Evolutionary conservation across 257 asterid species (phyloP), one percentile per base, ranked within the genome.

Genomic region (Petunia secreta): DNA sequence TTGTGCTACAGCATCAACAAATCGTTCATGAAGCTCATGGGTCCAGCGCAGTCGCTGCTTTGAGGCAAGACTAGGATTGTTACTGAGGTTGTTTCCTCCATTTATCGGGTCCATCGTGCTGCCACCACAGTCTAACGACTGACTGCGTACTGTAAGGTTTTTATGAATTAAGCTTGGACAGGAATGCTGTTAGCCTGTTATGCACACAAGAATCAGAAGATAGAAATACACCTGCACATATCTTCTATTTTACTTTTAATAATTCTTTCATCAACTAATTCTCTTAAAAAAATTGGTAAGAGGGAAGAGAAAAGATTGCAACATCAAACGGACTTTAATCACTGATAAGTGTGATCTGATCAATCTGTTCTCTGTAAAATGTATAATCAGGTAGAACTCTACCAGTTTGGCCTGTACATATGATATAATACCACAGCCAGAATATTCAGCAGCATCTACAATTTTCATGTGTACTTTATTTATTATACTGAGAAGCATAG

Each of bases 31-130:
- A 79, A 95, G 99, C 85, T 95, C 97, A 48, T 93, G 92, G 62
- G 99, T 95, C 99, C 98, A 95, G 34, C 99, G 98, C 67, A 95
- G 94, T 80, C 99, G 91, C 79, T 95, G 97, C 89, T 90, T 95
- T 59, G 98, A 93, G n/a, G 97, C 91, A 80, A 92, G 83, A 88
- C 80, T 91, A 39, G 90, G 79, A 80, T 89, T 93, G 87, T 55
- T 91, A 88, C 86, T 82, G 79, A 53, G 90, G 76, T 80, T 85
- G 84, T 86, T 89, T 82, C 88, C 91, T 82, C 92, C 96, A 77
- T 78, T 76, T 44, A 40, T 73, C 44, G 91, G 89, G 65, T 92
- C 99, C 95, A 92, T 91, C 57, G 83, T 10, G 48, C 87, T 79
- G 69, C 79, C 83, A 54, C 86, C 84, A 79, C 86, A 76, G 81